Base-by-base conservation (phyloP, 345 rosid genomes). In the Gynandropsis gynandra region DNA sequence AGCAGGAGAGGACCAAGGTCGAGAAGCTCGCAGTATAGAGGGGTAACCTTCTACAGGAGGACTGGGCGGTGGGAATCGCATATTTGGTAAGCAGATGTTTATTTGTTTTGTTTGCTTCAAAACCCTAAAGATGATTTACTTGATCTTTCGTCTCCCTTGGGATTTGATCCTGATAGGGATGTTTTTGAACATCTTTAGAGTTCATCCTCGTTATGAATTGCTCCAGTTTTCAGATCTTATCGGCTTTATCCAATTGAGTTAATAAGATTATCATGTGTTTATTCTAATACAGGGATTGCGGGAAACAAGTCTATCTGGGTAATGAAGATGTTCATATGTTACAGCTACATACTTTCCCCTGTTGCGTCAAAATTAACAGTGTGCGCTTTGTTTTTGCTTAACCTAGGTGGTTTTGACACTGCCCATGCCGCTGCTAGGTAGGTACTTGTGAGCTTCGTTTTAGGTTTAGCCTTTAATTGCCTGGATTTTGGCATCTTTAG, bases 341-440 rank as follows among this genome's bases (percentile, higher is more conserved):
- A 39, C 7, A 15, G 4, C 1, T 31, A 61, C 43, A 9, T 40
- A 44, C 34, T 41, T 32, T 41, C 50, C 16, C n/a, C 50, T 18
- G 9, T 38, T 17, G 13, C 35, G 33, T 50, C n/a, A n/a, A n/a
- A n/a, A n/a, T n/a, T n/a, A n/a, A n/a, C n/a, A n/a, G n/a, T n/a
- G n/a, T n/a, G n/a, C n/a, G n/a, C 9, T 15, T 24, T 56, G 29
- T 48, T 63, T 43, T 52, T 61, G 66, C 29, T 50, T 61, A 42
- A 8, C 56, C 20, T 65, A 89, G 97, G 98, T 66, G 98, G 98
- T 56, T 90, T 90, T 69, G 98, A 90, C 63, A 90, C 98, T 55
- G 98, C 98, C 63, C 95, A 81, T 63, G 80, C 92, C 53, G 98
- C 98, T 5, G 98, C 96, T n/a, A 87, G 98, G 98, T 87, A 15